These are phyloP conservation scores for Daphne laureola DNA, from an alignment of 441 rosid genomes.

Conservation along the genomic window DNA sequence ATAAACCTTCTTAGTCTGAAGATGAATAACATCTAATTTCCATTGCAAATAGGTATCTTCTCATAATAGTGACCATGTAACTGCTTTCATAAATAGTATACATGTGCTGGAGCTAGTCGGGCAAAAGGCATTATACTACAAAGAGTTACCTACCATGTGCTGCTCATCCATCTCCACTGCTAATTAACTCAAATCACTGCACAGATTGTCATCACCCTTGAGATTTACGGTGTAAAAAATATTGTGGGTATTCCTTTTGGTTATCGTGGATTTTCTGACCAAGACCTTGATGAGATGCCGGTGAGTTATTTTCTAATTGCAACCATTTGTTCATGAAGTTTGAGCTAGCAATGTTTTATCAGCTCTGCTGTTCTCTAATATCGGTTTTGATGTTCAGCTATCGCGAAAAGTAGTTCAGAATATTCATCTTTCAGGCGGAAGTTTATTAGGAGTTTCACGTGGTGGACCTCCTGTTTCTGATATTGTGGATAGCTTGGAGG, in stretches of 20 bases:
- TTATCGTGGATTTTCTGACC: slow-evolving; percentile 77
- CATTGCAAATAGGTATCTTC: too few relatives aligned
- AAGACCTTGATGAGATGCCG: slow-evolving; percentile 69
- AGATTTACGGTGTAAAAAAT: slow-evolving; percentile 93
- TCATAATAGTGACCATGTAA: too few relatives aligned
- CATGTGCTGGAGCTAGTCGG: too few relatives aligned
- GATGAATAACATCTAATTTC: too few relatives aligned
- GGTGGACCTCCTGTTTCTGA: slow-evolving; percentile 72
- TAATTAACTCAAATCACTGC: neutral
- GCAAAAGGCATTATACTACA: too few relatives aligned
- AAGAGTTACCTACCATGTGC: too few relatives aligned
- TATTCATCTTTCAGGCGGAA: slow-evolving; percentile 95
- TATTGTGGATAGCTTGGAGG: slow-evolving; percentile 84
- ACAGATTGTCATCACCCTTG: slow-evolving; percentile 96
- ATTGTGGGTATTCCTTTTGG: slow-evolving; percentile 94
- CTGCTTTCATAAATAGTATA: too few relatives aligned
- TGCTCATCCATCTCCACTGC: too few relatives aligned
- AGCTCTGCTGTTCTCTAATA: slow-evolving; percentile 4
- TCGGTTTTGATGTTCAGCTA: slow-evolving; percentile 40
- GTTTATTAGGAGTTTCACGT: slow-evolving; percentile 98
- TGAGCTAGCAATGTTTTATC: neutral
- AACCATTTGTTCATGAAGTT: slow-evolving; percentile 10
- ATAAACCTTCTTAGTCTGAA: too few relatives aligned
- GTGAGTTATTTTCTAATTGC: slow-evolving; percentile 29
- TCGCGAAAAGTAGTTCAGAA: slow-evolving; percentile 93